Evolutionary conservation across 495 filamentous ascomycete genomes (phyloP), one percentile per base, ranked within the genome.

Genomic region (Lophium mytilinum): DNA sequence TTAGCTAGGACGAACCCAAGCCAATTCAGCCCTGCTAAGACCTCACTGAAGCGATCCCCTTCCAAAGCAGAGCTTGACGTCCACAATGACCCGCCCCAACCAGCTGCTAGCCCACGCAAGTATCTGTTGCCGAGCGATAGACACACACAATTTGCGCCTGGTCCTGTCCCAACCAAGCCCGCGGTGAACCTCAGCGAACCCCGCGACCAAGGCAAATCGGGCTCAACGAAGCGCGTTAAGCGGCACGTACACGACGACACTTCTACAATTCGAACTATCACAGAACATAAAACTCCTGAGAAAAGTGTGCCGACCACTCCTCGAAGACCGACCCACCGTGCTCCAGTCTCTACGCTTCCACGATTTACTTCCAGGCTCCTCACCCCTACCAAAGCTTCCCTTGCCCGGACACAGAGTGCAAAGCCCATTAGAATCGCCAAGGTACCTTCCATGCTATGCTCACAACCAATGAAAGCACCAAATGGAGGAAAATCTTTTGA

Each of bases 341-440:
- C 36, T 17, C 57, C 43, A 0, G 52, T 64, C 24, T 46, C 64
- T 34, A 57, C 54, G 8, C 58, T 67, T 66, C 76, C 72, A 60
- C 80, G 69, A 68, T 54, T 63, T 72, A 69, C 59, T 50, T 75
- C 70, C 56, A 80, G 80, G 14, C 69, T 90, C 45, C 80, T 84
- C 71, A 92, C 88, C 1, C 90, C 89, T 0, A 94, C 89, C 35
- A 87, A 86, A 63, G 75, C 89, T n/a, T 90, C 88, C 0, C 65
- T 87, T 41, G 82, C 85, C 19, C 85, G 89, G 18, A 69, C 76
- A 37, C 67, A 72, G 51, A 88, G 78, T 62, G 66, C 78, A 48
- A 91, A 85, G 71, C 68, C 76, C 11, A 62, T 70, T 18, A 81
- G 77, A 51, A 77, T 72, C 9, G 73, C 74, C 3, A 55, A 78